Percentiles rank a stretch among this genome's conserved stretches.
Evolutionary conservation across 2,329 filamentous ascomycete genomes (phyloP).

Genomic region (Penicillium sp.): DNA sequence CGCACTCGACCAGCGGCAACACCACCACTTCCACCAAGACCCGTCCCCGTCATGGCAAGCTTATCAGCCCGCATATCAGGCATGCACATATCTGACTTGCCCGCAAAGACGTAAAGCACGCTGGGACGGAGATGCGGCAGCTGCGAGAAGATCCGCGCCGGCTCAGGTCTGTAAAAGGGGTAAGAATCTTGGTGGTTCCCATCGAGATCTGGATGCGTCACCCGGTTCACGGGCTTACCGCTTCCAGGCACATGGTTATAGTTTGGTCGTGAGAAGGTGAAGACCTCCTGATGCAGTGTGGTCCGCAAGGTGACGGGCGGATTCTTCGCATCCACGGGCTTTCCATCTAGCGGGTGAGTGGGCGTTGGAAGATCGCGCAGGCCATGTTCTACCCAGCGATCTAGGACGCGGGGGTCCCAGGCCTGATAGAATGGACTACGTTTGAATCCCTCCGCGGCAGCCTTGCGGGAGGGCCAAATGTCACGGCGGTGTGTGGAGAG

Average conservation of each 20-base stretch:
- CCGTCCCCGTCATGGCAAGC: constrained; percentile 39
- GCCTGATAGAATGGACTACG: constrained; percentile 71
- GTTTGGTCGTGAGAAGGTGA: constrained; percentile 49
- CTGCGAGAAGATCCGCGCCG: constrained; percentile 36
- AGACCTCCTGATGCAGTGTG: constrained; percentile 82
- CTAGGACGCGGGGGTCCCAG: constrained; percentile 80
- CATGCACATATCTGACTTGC: constrained; percentile 41
- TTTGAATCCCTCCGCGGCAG: constrained; percentile 65
- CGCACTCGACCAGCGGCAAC: constrained; percentile 68
- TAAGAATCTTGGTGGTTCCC: constrained; percentile 27
- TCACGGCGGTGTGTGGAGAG: constrained; percentile 73
- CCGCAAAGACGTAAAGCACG: constrained; percentile 47
- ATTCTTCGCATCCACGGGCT: constrained; percentile 10
- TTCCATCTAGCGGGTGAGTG: constrained; percentile 32
- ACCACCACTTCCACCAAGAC: constrained; percentile 46
- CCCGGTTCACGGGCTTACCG: constrained; percentile 36
- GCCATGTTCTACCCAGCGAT: constrained; percentile 69
- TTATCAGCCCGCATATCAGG: constrained; percentile 43
- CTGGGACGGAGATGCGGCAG: constrained; percentile 46
- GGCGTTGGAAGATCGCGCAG: constrained; percentile 70
- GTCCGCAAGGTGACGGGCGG: constrained; percentile 68
- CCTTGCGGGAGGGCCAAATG: constrained; percentile 72
- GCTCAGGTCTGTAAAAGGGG: constrained; percentile 48
- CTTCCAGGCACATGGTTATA: constrained; percentile 58
- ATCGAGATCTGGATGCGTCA: constrained; percentile 49